Evolutionary conservation across 345 rosid species (phyloP), one percentile per base, ranked within the genome.

Genomic region (Populus davidiana): DNA sequence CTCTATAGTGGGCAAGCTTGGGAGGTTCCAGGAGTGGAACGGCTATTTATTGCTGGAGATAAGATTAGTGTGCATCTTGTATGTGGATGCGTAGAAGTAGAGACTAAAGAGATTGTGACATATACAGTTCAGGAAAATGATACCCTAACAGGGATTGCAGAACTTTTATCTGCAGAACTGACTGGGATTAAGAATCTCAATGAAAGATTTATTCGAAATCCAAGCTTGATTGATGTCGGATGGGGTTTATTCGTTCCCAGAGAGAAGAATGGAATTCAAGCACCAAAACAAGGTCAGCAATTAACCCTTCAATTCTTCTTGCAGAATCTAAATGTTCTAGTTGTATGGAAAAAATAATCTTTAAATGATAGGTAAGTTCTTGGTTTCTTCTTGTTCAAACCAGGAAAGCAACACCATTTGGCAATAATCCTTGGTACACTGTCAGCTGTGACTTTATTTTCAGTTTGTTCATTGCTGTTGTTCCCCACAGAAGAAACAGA

Each of bases 101-200:
- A 77, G 27, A 66, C 85, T 75, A 73, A 44, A 25, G 78, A 70
- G 47, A 75, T 77, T n/a, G 78, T 75, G 65, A 79, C 83, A 23
- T 83, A 81, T 14, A 81, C 85, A 8, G 80, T 83, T 77, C 85
- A 81, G 75, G 61, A 74, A 21, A 33, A 56, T n/a, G 85, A 86
- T 39, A 77, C 81, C 23, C n/a, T 81, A 27, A 31, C 59, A 41
- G 10, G 50, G 52, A 81, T 86, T 79, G 80, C 80, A 27, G 70
- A 54, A 27, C 67, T 77, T 71, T 41, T 86, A 33, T 83, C 88
- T 8, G 70, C 83, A 3, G 36, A 33, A 33, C 36, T 69, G 54
- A 70, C 41, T 38, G 77, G 44, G 6, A 81, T 85, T 52, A 65
- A 75, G 72, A 72, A 18, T 29, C 17, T 76, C 17, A 83, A 78